Evolutionary conservation across 371 early-diverging fungal genomes (phyloP).

Genomic region (Nosema muscidifuracis): DNA sequence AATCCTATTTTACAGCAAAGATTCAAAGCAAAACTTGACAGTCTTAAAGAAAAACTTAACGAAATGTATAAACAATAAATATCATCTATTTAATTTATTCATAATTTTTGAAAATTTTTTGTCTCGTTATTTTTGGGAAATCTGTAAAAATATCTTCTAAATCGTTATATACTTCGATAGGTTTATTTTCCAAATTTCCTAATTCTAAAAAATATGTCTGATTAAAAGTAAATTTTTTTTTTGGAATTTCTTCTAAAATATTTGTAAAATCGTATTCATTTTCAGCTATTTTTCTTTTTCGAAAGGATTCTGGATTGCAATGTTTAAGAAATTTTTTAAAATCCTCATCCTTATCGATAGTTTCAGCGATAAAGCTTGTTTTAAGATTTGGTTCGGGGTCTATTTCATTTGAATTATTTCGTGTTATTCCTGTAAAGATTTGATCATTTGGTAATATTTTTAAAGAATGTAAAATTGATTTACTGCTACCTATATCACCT

Average conservation of each 20-base stretch:
- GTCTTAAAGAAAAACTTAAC: conserved; percentile 45
- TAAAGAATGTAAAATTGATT: conserved; percentile 29
- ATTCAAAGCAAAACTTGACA: conserved; percentile 43
- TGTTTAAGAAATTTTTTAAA: conserved; percentile 19
- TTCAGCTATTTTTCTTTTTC: neutral
- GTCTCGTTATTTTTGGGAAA: neutral
- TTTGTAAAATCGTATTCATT: neutral
- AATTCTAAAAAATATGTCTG: neutral
- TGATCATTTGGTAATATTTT: conserved; percentile 28
- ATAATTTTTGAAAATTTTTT: neutral
- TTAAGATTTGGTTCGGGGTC: conserved; percentile 4
- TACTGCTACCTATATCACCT: conserved; percentile 4
- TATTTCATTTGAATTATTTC: neutral
- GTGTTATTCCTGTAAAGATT: conserved; percentile 2
- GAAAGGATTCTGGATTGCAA: neutral
- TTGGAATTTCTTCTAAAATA: neutral
- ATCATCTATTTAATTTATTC: neutral
- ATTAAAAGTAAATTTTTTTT: neutral
- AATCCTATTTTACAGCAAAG: conserved; percentile 61
- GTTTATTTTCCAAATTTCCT: neutral
- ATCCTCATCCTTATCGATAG: conserved; percentile 12
- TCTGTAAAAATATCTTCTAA: neutral
- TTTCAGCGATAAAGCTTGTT: neutral
- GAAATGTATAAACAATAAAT: conserved; percentile 2
- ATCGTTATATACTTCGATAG: neutral